Evolutionary conservation across 192 early-diverging fungal genomes (phyloP), one percentile per base, ranked within the genome.

Genomic region (Geosiphon pyriformis): DNA sequence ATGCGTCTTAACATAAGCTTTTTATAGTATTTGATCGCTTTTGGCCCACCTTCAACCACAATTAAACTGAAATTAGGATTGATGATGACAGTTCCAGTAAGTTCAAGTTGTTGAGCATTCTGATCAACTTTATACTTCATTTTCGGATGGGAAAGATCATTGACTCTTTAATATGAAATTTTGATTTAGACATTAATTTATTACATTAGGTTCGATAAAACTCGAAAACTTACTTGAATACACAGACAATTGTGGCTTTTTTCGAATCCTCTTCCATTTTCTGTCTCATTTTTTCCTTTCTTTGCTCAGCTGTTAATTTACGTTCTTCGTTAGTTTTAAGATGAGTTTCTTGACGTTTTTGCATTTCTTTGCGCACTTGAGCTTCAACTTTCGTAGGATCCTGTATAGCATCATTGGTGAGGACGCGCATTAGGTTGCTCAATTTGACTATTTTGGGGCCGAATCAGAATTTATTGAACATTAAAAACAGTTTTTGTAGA

Each of bases 301-400:
- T 76, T 74, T 97, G 87, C 71, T 92, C 95, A n/a, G 86, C 84
- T 1, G 94, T 93, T 55, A 98, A 78, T 76, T 93, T 92, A 26
- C 85, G 80, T 61, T 88, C 84, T 49, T 83, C 87, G 76, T 94
- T 96, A 26, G 87, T 83, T 57, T 91, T 83, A 69, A 92, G 80
- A 73, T 98, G 95, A 65, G 84, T 85, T 47, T 83, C 75, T 56
- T 88, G 78, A 4, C 97, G 85, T 29, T 83, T 85, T 35, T 85
- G 80, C 82, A 95, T 85, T 69, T 99, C 93, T 61, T 79, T 85
- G 12, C 90, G 82, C n/a, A 99, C 94, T 65, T 87, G 78, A 11
- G 92, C 90, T 72, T 96, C 97, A n/a, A 97, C 77, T 67, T 88
- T 87, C 0, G 95, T 97, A 0, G 97, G 97, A 70, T 96, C 94